Base-by-base conservation (phyloP, 192 early-diverging fungal species). In the Coemansia sp. region DNA sequence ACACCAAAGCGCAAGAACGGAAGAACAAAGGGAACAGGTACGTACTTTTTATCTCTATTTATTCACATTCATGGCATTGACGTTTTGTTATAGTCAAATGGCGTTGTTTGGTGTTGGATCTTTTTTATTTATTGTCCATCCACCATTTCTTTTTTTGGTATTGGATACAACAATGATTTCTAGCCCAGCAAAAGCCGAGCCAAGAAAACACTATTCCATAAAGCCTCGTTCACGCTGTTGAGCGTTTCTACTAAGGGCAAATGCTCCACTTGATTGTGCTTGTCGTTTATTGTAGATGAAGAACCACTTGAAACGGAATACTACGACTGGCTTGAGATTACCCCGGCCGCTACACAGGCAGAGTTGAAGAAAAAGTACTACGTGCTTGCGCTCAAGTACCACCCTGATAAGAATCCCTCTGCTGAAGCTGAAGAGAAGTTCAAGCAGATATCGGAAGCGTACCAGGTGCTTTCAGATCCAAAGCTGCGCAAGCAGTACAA, bases 381-480 rank as follows among this genome's bases (percentile, higher is more conserved):
- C 60, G 64, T 76, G 33, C 65, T 86, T 57, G 82, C 86, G 21
- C 73, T 87, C n/a, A 84, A 85, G 68, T 87, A 80, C 73, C 84
- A 86, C 53, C 85, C 86, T 1, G 84, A 87, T 62, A 86, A 87
- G 71, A 86, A 86, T 59, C 84, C 86, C 11, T 69, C 75, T 36
- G 68, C 81, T 5, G 84, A 85, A 55, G 86, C 84, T 45, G 78
- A 81, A 36, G 86, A 87, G 38, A 77, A 76, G 88, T 99, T 98
- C 72, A 97, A 99, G 81, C 88, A 87, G 74, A 92, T 99, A 30
- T 96, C 95, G 11, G 95, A 97, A 73, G 98, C 98, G 33, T 98
- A 99, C 75, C 94, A 96, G 82, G 89, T 98, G 12, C 85, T 99
- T 18, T 95, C 94, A 7, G 96, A 99, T 68, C 94, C 94, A 7